Evolutionary conservation across 2,329 filamentous ascomycete genomes (phyloP).

Genomic region (Botrytis aclada): DNA sequence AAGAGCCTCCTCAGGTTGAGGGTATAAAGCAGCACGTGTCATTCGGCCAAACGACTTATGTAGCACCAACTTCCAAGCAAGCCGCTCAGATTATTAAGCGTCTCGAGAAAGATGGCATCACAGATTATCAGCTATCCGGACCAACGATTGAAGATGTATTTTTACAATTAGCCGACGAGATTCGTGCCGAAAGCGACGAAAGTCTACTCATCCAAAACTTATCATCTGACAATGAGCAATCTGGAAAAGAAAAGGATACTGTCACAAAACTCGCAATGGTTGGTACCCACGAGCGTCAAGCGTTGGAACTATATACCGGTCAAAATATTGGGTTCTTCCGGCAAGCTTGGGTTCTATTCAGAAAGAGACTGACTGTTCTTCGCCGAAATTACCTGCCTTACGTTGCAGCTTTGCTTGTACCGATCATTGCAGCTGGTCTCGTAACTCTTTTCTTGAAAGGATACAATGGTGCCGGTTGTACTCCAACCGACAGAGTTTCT

Average conservation of each 20-base stretch:
- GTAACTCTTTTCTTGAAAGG: slow-evolving; percentile 71
- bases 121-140: slow-evolving; percentile 80
- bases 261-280: slow-evolving; percentile 16
- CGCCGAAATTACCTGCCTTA: slow-evolving; percentile 77
- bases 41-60: slow-evolving; percentile 71
- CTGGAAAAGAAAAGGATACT: slow-evolving; percentile 34
- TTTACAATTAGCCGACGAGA: slow-evolving; percentile 78
- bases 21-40: slow-evolving; percentile 56
- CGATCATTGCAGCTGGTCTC: slow-evolving; percentile 74
- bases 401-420: slow-evolving; percentile 69
- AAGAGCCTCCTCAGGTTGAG: slow-evolving; percentile 48
- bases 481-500: slow-evolving; percentile 47
- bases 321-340: slow-evolving; percentile 63
- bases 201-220: slow-evolving; percentile 20
- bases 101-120: slow-evolving; percentile 64
- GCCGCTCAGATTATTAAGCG: slow-evolving; percentile 69
- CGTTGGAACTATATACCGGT: slow-evolving; percentile 64
- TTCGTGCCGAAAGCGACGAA: slow-evolving; percentile 50
- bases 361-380: slow-evolving; percentile 74
- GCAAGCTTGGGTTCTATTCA: slow-evolving; percentile 72
- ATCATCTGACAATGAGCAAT: slow-evolving; percentile 18
- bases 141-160: slow-evolving; percentile 95
- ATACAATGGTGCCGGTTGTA: slow-evolving; percentile 52
- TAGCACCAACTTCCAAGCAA: slow-evolving; percentile 64
- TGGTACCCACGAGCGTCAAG: slow-evolving; percentile 18